Evolutionary conservation across 768 basidiomycete genomes (phyloP).

Genomic region (Hygrophorus russula): DNA sequence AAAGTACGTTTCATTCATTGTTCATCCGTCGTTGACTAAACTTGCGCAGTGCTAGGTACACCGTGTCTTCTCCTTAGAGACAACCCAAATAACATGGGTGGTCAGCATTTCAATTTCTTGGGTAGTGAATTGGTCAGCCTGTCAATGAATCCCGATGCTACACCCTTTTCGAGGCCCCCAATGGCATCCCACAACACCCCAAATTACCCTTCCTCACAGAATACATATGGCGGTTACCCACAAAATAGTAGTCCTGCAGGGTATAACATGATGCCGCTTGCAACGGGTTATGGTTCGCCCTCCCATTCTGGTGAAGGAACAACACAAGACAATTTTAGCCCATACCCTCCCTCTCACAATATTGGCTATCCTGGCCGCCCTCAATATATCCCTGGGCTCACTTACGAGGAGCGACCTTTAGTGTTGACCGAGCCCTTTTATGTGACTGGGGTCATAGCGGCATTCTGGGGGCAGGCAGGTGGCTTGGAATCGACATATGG

Average conservation of each 20-base stretch:
- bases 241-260: neutral
- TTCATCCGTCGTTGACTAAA: neutral
- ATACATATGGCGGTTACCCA: neutral
- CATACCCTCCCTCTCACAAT: neutral
- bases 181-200: neutral
- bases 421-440: constrained; percentile 3
- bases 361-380: neutral
- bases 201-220: too few relatives aligned
- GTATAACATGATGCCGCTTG: neutral
- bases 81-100: constrained; percentile 4
- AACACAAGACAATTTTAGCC: too few relatives aligned
- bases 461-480: neutral
- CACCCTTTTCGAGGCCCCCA: neutral
- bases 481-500: constrained; percentile 1
- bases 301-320: neutral
- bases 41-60: neutral
- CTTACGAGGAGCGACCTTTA: neutral
- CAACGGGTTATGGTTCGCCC: neutral
- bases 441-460: neutral
- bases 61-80: neutral
- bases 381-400: constrained; percentile 1
- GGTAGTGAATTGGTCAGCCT: constrained; percentile 1
- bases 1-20: neutral
- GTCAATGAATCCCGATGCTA: neutral
- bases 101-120: constrained; percentile 1